Conservation (phyloP, 2,329 filamentous ascomycete species). For the Balansia obtecta region DNA sequence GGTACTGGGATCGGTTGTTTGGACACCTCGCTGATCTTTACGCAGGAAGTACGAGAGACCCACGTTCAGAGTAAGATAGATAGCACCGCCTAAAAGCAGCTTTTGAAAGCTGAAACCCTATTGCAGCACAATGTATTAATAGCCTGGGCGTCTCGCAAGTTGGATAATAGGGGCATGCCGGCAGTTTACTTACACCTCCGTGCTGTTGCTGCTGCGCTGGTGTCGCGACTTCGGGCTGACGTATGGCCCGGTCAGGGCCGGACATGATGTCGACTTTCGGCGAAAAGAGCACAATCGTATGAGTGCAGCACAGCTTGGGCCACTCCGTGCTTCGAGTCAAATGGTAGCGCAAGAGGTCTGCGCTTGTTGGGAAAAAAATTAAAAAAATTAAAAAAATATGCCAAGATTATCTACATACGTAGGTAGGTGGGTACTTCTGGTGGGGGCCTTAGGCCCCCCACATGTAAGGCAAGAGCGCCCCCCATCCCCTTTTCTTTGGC, state of each 20-base stretch:
- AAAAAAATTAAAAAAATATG: neutral
- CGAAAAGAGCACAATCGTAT: neutral
- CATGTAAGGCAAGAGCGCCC: too few relatives aligned
- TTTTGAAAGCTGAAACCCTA: slow-evolving; percentile 29
- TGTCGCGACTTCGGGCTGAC: slow-evolving; percentile 13
- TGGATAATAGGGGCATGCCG: neutral
- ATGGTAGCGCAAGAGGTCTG: neutral
- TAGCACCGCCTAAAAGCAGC: slow-evolving; percentile 37
- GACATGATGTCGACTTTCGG: slow-evolving; percentile 1
- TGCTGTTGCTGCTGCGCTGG: slow-evolving; percentile 4
- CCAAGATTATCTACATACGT: too few relatives aligned
- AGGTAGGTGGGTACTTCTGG: too few relatives aligned
- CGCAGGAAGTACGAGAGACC: slow-evolving; percentile 40
- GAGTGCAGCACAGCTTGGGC: neutral
- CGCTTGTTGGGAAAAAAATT: neutral
- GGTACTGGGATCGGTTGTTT: slow-evolving; percentile 33
- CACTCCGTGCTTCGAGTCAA: neutral
- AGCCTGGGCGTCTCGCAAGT: neutral
- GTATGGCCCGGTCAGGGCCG: neutral
- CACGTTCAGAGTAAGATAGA: slow-evolving; percentile 49
- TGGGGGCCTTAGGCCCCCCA: too few relatives aligned
- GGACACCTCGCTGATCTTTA: slow-evolving; percentile 33
- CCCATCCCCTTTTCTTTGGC: too few relatives aligned
- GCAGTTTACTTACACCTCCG: slow-evolving; percentile 13
- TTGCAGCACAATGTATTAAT: neutral